Percentiles rank a stretch among this genome's conserved stretches.
These are phyloP conservation scores for Fraxinus quadrangulata DNA, from an alignment of 257 asterid species.

Conservation along the genomic window DNA sequence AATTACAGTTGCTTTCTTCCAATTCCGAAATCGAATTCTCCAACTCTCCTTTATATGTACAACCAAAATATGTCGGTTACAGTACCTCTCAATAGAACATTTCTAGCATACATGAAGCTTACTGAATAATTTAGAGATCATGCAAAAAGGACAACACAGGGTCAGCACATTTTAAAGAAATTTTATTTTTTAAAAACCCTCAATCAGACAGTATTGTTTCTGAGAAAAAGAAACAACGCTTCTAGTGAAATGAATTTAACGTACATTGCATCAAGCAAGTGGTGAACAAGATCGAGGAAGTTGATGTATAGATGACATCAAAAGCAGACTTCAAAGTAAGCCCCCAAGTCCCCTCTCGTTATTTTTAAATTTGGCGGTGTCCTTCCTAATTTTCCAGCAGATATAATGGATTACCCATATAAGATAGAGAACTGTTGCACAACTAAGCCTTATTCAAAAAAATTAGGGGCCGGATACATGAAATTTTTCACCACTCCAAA, in stretches of 20 bases:
- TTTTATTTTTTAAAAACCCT: not conserved
- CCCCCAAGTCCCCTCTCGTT: not conserved
- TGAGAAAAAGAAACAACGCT: not conserved
- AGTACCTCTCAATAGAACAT: not conserved
- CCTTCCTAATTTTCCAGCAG: not conserved
- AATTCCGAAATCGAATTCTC: constrained; percentile 61
- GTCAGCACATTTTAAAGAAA: not conserved
- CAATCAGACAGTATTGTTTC: not conserved
- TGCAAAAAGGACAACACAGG: not conserved
- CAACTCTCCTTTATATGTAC: constrained; percentile 68
- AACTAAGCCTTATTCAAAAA: not conserved
- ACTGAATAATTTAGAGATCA: not conserved
- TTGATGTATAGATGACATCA: not conserved
- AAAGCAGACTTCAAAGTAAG: not conserved
- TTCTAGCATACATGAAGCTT: not conserved
- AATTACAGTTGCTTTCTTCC: constrained; percentile 73
- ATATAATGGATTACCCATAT: not conserved
- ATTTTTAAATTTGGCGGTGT: not conserved
- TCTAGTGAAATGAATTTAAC: constrained; percentile 7
- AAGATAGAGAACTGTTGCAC: not conserved
- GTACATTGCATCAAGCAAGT: not conserved
- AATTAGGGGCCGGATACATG: not conserved
- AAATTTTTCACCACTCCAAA: not conserved
- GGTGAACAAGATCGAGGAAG: not conserved
- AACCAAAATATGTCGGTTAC: constrained; percentile 24